These are phyloP conservation scores for Pythium vanterpoolii DNA, from an alignment of 352 stramenopile genomes.

Conservation along the genomic window DNA sequence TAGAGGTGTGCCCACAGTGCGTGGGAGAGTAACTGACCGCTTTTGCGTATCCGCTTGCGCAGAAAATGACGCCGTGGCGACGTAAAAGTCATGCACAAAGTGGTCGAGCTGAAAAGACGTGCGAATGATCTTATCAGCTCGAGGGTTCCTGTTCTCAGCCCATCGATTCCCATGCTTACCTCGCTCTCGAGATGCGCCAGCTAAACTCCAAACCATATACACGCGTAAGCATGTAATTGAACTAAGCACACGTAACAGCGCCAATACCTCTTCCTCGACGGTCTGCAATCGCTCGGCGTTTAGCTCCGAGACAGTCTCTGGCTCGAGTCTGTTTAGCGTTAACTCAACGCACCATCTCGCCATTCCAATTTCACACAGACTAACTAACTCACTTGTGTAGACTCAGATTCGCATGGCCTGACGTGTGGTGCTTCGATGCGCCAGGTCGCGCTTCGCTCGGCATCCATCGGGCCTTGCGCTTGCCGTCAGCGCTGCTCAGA, in stretches of 20 bases:
- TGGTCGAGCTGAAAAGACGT: slow-evolving; percentile 49
- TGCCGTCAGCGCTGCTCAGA: background rate
- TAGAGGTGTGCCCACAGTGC: background rate
- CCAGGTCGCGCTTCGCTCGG: slow-evolving; percentile 45
- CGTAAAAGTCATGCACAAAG: slow-evolving; percentile 64
- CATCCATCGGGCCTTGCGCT: slow-evolving; percentile 33
- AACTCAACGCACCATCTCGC: background rate
- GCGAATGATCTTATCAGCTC: no score
- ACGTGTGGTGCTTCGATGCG: slow-evolving; percentile 47
- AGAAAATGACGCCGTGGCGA: slow-evolving; percentile 45
- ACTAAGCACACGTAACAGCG: background rate
- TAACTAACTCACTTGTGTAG: background rate
- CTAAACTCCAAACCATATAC: background rate
- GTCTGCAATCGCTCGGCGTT: slow-evolving; percentile 11
- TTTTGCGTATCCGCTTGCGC: slow-evolving; percentile 38
- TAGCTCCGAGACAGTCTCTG: slow-evolving; percentile 13
- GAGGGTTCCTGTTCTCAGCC: no score
- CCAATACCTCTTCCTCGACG: slow-evolving; percentile 20
- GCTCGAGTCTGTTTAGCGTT: slow-evolving; percentile 6
- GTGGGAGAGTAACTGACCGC: slow-evolving; percentile 26
- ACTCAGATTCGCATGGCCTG: slow-evolving; percentile 5
- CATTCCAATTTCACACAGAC: background rate
- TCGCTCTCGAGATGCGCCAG: slow-evolving; percentile 26
- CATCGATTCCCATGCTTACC: slow-evolving; percentile 3
- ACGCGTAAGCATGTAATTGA: background rate